Conservation (phyloP, 208 protist genomes). For the Trichomonas vaginalis region DNA sequence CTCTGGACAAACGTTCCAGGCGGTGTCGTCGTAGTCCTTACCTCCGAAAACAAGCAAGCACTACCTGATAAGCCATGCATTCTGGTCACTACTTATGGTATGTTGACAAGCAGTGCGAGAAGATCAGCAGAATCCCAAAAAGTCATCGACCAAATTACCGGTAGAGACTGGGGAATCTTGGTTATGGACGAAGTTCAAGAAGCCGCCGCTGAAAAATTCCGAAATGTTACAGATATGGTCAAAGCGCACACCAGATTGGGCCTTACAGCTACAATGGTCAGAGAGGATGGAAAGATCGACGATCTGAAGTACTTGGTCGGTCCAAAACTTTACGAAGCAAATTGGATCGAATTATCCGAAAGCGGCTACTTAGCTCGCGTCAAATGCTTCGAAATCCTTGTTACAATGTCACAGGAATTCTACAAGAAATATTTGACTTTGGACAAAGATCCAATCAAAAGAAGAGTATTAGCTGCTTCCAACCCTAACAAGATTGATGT, state of each 20-base stretch:
- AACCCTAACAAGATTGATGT: slow-evolving; percentile 69
- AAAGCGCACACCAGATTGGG: slow-evolving; percentile 86
- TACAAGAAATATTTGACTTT: slow-evolving; percentile 49
- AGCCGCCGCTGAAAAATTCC: slow-evolving; percentile 78
- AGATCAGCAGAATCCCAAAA: slow-evolving; percentile 31
- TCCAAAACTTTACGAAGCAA: slow-evolving; percentile 78
- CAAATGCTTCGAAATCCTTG: slow-evolving; percentile 87
- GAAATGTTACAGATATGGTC: slow-evolving; percentile 46
- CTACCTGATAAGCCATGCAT: slow-evolving; percentile 42
- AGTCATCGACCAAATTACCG: slow-evolving; percentile 16
- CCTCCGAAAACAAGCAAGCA: not conserved
- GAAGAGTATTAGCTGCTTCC: slow-evolving; percentile 26
- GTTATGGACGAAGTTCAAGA: slow-evolving; percentile 93
- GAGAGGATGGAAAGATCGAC: slow-evolving; percentile 90
- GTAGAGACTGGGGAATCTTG: slow-evolving; percentile 79
- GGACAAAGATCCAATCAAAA: not conserved
- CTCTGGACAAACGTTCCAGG: slow-evolving; percentile 22
- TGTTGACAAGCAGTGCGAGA: slow-evolving; percentile 68
- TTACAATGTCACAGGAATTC: slow-evolving; percentile 81
- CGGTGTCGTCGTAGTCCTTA: not conserved
- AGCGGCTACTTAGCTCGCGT: slow-evolving; percentile 83
- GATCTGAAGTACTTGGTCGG: slow-evolving; percentile 94
- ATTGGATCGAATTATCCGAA: slow-evolving; percentile 82
- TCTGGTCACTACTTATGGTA: slow-evolving; percentile 91
- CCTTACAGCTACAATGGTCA: slow-evolving; percentile 55